Evolutionary conservation across 1,284 basidiomycete species (phyloP).

Genomic region (Hymenochaete sp.): DNA sequence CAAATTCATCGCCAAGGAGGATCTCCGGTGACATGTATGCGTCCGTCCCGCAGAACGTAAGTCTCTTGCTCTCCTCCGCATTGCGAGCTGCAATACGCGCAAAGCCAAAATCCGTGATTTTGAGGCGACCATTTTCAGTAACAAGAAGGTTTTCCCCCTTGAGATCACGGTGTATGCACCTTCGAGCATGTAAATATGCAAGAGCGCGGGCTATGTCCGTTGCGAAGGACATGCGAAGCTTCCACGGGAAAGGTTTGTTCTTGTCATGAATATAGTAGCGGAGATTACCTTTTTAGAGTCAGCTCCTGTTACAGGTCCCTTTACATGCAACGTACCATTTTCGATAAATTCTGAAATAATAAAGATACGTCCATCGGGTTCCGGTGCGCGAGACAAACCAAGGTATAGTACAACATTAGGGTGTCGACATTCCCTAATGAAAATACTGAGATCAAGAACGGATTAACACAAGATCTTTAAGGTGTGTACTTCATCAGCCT

Average conservation of each 20-base stretch:
- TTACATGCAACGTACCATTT: conserved; percentile 39
- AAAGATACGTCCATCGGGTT: conserved; percentile 75
- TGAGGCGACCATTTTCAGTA: conserved; percentile 87
- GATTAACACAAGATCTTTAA: too few species aligned
- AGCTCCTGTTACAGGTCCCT: conserved; percentile 19
- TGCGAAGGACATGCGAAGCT: conserved; percentile 85
- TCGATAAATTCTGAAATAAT: conserved; percentile 88
- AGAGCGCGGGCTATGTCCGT: conserved; percentile 90
- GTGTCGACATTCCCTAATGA: conserved; percentile 65
- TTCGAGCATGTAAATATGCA: conserved; percentile 94
- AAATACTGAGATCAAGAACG: background rate
- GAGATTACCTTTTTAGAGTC: conserved; percentile 52
- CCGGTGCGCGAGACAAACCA: conserved; percentile 82
- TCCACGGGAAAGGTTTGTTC: conserved; percentile 78
- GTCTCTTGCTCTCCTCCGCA: conserved; percentile 81
- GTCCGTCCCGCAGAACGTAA: conserved; percentile 96
- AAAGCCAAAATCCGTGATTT: conserved; percentile 96
- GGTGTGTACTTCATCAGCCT: conserved; percentile 81
- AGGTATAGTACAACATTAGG: conserved; percentile 94
- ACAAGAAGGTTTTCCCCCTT: conserved; percentile 97
- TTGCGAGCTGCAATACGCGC: conserved; percentile 88
- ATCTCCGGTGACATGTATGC: conserved; percentile 95
- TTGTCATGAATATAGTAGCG: conserved; percentile 82
- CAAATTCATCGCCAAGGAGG: conserved; percentile 82
- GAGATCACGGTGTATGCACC: conserved; percentile 81